Percentiles rank a stretch among this genome's conserved stretches.
Evolutionary conservation across 768 basidiomycete species (phyloP).

Genomic region (Lentinus tigrinus): DNA sequence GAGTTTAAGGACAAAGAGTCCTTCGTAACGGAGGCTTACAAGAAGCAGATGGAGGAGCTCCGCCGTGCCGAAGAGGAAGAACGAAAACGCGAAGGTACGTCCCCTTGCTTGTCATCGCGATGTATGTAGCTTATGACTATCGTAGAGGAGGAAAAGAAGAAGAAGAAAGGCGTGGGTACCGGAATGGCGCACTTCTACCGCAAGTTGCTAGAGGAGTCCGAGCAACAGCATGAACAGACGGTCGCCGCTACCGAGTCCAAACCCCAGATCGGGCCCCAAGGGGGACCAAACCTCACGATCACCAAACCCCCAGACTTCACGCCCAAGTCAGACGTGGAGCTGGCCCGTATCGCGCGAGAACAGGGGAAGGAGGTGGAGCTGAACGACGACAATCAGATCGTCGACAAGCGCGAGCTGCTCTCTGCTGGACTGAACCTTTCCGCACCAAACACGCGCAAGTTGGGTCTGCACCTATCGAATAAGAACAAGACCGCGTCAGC

Average conservation of each 20-base stretch:
- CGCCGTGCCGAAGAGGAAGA: constrained; percentile 92
- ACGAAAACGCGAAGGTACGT: constrained; percentile 78
- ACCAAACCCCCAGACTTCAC: constrained; percentile 65
- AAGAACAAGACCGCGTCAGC: constrained; percentile 23
- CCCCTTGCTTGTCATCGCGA: background rate
- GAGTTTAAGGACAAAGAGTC: constrained; percentile 91
- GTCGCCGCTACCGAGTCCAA: constrained; percentile 52
- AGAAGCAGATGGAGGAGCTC: constrained; percentile 93
- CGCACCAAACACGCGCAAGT: constrained; percentile 72
- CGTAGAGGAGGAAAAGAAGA: constrained; percentile 56
- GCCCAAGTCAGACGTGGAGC: constrained; percentile 68
- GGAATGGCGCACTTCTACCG: constrained; percentile 89
- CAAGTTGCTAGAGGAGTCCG: constrained; percentile 73
- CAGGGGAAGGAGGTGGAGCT: constrained; percentile 87
- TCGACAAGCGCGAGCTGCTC: constrained; percentile 91
- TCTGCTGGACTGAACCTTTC: constrained; percentile 91
- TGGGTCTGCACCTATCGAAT: constrained; percentile 43
- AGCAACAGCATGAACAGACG: constrained; percentile 81
- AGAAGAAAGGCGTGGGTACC: constrained; percentile 52
- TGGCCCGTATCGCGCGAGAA: constrained; percentile 65
- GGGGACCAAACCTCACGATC: constrained; percentile 68
- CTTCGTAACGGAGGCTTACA: constrained; percentile 98
- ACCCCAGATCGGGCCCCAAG: constrained; percentile 60
- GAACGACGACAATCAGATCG: constrained; percentile 96
- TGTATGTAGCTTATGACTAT: background rate